phyloP scores from a whole-genome alignment of 805 yeast genomes.

The Tetrapisispora taiwanensis region DNA sequence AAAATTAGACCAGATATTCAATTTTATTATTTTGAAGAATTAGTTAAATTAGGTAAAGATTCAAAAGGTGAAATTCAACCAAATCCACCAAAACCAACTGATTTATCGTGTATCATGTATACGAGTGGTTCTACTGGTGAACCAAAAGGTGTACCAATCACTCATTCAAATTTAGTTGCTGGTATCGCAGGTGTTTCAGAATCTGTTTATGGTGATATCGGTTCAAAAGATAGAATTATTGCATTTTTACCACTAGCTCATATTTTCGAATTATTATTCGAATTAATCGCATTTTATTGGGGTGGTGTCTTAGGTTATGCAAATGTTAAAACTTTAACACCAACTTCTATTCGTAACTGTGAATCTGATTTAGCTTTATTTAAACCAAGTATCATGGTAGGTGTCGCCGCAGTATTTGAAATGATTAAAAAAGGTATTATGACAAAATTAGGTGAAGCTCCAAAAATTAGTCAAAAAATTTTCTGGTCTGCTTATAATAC shows the following conservation, averaged over 20 bases:
- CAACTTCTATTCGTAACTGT: conserved; percentile 72
- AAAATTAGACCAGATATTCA: conserved; percentile 68
- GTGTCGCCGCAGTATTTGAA: conserved; percentile 99
- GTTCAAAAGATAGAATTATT: conserved; percentile 58
- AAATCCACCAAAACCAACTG: conserved; percentile 38
- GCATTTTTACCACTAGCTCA: conserved; percentile 94
- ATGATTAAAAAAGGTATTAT: conserved; percentile 85
- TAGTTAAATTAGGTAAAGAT: conserved; percentile 51
- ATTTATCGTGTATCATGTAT: conserved; percentile 55
- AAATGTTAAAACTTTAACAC: conserved; percentile 81
- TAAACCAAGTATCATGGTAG: conserved; percentile 91
- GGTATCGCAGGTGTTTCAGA: conserved; percentile 78
- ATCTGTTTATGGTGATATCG: conserved; percentile 47
- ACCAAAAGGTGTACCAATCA: conserved; percentile 67
- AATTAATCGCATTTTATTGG: conserved; percentile 73
- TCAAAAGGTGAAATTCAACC: conserved; percentile 34
- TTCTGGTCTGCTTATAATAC: conserved; percentile 85
- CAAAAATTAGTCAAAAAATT: conserved; percentile 58
- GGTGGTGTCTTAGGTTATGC: conserved; percentile 88
- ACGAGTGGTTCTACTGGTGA: conserved; percentile 73
- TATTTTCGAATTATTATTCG: conserved; percentile 86
- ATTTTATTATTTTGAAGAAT: conserved; percentile 55
- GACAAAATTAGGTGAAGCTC: conserved; percentile 57
- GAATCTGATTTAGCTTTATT: conserved; percentile 79
- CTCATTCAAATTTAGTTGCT: conserved; percentile 60